Evolutionary conservation across 169 alveolate genomes (phyloP).

Genomic region (Babesia bigemina): DNA sequence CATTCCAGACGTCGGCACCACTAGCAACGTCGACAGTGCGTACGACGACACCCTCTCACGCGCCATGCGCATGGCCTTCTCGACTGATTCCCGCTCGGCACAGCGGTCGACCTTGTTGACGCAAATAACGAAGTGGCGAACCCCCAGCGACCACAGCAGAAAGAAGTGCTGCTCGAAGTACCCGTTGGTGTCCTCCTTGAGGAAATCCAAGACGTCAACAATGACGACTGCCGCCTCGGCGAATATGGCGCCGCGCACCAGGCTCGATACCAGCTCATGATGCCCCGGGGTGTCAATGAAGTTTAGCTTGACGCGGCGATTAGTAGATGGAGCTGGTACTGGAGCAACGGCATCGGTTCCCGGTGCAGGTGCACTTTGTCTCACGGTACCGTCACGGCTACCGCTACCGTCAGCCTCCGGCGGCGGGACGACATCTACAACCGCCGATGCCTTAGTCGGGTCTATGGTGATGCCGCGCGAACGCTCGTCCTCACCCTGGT

Average conservation of each 20-base stretch:
- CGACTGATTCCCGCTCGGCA: constrained; percentile 44
- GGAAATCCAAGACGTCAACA: constrained; percentile 71
- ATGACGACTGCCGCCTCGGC: constrained; percentile 74
- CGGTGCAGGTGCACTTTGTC: constrained; percentile 1
- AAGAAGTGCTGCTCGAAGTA: constrained; percentile 68
- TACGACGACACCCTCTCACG: constrained; percentile 32
- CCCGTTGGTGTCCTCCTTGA: constrained; percentile 64
- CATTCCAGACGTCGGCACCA: constrained; percentile 58
- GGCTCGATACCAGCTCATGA: constrained; percentile 71
- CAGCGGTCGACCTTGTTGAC: constrained; percentile 73
- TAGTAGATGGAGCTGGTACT: constrained; percentile 5
- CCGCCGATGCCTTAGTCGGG: constrained; percentile 50
- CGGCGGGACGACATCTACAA: background rate
- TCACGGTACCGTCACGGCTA: too few species aligned
- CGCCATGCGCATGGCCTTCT: constrained; percentile 40
- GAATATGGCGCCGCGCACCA: constrained; percentile 73
- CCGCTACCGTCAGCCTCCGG: background rate
- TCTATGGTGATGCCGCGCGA: constrained; percentile 73
- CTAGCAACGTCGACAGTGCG: constrained; percentile 37
- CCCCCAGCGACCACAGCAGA: constrained; percentile 69
- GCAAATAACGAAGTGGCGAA: constrained; percentile 68
- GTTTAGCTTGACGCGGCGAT: constrained; percentile 62
- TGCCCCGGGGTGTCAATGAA: constrained; percentile 81
- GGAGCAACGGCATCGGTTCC: constrained; percentile 18
- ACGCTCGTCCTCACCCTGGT: constrained; percentile 79